Evolutionary conservation across 768 basidiomycete species (phyloP).

Genomic region (Agrocybe praecox): DNA sequence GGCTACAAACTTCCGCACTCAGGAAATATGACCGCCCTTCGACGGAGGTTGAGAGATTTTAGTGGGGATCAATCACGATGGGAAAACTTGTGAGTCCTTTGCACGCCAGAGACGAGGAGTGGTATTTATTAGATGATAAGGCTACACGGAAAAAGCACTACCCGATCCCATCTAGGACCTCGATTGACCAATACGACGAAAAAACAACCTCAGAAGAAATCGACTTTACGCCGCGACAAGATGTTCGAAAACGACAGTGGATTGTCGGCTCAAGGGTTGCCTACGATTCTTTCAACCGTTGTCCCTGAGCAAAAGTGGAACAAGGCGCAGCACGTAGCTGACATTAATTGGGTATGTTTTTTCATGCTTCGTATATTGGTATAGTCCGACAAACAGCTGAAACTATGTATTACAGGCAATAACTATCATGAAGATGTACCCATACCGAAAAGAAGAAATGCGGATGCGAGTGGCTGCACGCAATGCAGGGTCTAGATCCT

Average conservation of each 20-base stretch:
- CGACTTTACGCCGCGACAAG: background rate
- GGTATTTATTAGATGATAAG: too few relatives aligned
- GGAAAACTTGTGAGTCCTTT: too few relatives aligned
- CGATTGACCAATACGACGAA: background rate
- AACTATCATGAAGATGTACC: background rate
- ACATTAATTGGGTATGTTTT: background rate
- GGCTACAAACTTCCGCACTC: too few relatives aligned
- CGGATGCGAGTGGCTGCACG: slow-evolving; percentile 1
- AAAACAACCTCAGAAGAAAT: background rate
- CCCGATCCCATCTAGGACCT: background rate
- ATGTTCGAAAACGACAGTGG: background rate
- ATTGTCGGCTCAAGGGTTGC: background rate
- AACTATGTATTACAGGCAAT: background rate
- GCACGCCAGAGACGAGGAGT: too few relatives aligned
- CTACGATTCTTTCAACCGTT: background rate
- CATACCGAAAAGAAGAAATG: background rate
- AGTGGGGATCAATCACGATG: background rate
- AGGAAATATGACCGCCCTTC: background rate
- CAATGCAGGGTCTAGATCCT: background rate
- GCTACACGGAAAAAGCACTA: background rate
- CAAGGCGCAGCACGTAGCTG: background rate
- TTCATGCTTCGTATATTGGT: background rate
- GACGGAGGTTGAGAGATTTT: background rate
- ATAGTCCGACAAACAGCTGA: too few relatives aligned
- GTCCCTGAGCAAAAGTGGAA: background rate